phyloP scores from a whole-genome alignment of 2,329 filamentous ascomycete species.

The Aureobasidium leucospermi region DNA sequence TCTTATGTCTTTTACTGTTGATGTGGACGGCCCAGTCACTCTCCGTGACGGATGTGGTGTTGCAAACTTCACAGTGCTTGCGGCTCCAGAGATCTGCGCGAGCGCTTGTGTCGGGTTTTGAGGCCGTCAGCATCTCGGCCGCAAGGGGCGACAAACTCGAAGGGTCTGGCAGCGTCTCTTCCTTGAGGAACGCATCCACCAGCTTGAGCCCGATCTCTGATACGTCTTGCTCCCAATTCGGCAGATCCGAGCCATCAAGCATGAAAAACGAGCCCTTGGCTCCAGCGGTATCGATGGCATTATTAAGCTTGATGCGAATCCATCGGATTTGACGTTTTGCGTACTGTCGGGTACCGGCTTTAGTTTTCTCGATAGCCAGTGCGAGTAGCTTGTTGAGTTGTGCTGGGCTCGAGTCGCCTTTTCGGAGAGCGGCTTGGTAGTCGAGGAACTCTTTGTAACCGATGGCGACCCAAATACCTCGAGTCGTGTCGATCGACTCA shows the following conservation, averaged over 20 bases:
- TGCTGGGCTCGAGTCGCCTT: slow-evolving; percentile 22
- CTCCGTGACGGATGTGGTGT: slow-evolving; percentile 47
- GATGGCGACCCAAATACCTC: slow-evolving; percentile 94
- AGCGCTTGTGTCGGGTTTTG: slow-evolving; percentile 41
- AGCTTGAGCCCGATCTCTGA: slow-evolving; percentile 57
- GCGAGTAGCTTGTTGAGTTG: slow-evolving; percentile 50
- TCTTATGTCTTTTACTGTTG: slow-evolving; percentile 47
- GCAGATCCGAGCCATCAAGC: slow-evolving; percentile 68
- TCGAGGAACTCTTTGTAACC: slow-evolving; percentile 86
- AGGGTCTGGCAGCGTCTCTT: slow-evolving; percentile 47
- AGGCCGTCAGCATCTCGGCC: slow-evolving; percentile 49
- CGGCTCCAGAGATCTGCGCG: slow-evolving; percentile 41
- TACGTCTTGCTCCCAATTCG: slow-evolving; percentile 57
- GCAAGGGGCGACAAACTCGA: slow-evolving; percentile 49
- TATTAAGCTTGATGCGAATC: slow-evolving; percentile 77
- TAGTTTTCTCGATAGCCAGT: slow-evolving; percentile 64
- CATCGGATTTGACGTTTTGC: slow-evolving; percentile 77
- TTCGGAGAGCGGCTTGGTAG: slow-evolving; percentile 47
- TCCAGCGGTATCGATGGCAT: slow-evolving; percentile 53
- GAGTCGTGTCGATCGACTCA: slow-evolving; percentile 59
- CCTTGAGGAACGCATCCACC: slow-evolving; percentile 55
- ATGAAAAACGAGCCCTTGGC: slow-evolving; percentile 60
- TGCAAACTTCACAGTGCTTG: slow-evolving; percentile 65
- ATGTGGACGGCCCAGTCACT: slow-evolving; percentile 53
- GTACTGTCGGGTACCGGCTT: slow-evolving; percentile 79